Base-by-base conservation (phyloP, 1,139 yeast genomes). In the Nakaseomyces sp. region DNA sequence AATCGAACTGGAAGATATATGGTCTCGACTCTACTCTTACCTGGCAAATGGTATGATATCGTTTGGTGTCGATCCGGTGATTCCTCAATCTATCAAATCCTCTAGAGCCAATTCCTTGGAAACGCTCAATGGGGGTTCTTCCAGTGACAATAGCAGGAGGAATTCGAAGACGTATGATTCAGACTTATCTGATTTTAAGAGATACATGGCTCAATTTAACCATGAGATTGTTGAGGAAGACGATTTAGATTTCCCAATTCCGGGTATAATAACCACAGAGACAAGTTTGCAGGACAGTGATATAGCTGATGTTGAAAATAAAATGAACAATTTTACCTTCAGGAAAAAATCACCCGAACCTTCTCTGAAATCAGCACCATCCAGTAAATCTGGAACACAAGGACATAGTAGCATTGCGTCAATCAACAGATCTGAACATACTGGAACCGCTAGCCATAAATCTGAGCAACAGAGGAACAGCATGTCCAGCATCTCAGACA, bases 21-120 rank as follows among this genome's bases (percentile, higher is more conserved):
- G 95, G 95, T 79, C 83, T 51, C 79, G 82, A 48, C 58, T 68
- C 18, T 70, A 67, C 58, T 60, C 70, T 19, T 71, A 65, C 50
- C 56, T 86, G 51, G 82, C 93, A 39, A 84, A 84, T 60, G 68
- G 77, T 31, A 67, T 81, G 52, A 62, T 81, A 36, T 80, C 76
- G 51, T 76, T 76, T 50, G 87, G 87, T 10, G 72, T 77, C 43
- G 87, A 81, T 57, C 87, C 86, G 10, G 36, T 42, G 6, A 24
- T 39, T 6, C 38, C 38, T 2, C 38, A 35, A 9, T 5, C 28
- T n/a, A 20, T 35, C 10, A 35, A 35, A 13, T 1, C 15, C 15
- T 20, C 38, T 3, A 35, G 38, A 12, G n/a, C 8, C 8, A 35
- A 35, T 12, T 20, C 28, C 16, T 13, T 35, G 10, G 38, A 35